Evolutionary conservation across 2,329 filamentous ascomycete species (phyloP).

Genomic region (Corniculantispora saksenae): DNA sequence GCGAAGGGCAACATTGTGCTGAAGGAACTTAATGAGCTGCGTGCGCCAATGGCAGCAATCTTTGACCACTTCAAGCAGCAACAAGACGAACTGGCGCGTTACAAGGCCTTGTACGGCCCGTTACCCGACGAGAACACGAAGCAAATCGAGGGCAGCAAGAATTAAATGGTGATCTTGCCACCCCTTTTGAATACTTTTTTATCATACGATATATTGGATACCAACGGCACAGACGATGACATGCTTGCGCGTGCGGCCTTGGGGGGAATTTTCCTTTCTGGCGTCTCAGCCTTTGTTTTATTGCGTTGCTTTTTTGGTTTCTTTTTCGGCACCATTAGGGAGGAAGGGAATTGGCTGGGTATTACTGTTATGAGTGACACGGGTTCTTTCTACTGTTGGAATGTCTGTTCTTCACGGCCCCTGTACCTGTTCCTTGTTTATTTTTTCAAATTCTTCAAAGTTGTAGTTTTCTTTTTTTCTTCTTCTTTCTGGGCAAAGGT

Average conservation of each 20-base stretch:
- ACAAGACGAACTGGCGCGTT: conserved; percentile 63
- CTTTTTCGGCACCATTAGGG: too few relatives aligned
- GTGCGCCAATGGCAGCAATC: conserved; percentile 75
- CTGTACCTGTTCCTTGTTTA: not conserved
- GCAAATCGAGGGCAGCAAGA: conserved; percentile 9
- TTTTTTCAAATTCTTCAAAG: not conserved
- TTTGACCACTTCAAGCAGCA: conserved; percentile 62
- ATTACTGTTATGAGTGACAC: conserved; percentile 2
- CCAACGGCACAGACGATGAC: not conserved
- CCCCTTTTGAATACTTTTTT: not conserved
- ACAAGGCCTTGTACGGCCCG: conserved; percentile 56
- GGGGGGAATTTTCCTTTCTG: not conserved
- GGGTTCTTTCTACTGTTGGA: not conserved
- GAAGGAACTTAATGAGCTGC: conserved; percentile 67
- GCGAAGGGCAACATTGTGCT: conserved; percentile 67
- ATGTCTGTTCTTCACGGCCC: not conserved
- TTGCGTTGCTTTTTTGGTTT: not conserved
- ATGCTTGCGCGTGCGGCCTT: not conserved
- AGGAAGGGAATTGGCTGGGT: not conserved
- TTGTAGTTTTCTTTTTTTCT: not conserved
- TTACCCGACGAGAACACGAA: conserved; percentile 30
- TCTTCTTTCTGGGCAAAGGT: not conserved
- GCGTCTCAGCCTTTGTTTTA: not conserved
- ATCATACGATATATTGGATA: conserved; percentile 8
- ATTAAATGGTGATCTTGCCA: not conserved